Conservation (phyloP, 352 stramenopile genomes). For the Pythium aristosporum region DNA sequence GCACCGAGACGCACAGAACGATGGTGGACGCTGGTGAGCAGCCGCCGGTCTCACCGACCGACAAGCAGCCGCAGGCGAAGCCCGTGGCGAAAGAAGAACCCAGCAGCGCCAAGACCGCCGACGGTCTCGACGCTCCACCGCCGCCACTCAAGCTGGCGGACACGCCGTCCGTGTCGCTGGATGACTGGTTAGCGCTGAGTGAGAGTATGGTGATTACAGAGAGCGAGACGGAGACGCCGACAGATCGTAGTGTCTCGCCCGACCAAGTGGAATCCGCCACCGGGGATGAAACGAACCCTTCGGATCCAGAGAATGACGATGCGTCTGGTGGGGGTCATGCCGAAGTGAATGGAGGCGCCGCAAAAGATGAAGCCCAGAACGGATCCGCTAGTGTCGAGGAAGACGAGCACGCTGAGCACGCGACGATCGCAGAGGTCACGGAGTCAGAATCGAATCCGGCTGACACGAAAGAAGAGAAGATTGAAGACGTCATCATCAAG, state of each 20-base stretch:
- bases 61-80: slow-evolving; percentile 9
- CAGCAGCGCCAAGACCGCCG: not conserved
- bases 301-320: not conserved
- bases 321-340: not conserved
- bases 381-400: not conserved
- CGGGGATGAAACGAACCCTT: not conserved
- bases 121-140: not conserved
- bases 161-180: slow-evolving; percentile 17
- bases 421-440: slow-evolving; percentile 47
- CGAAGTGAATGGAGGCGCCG: not conserved
- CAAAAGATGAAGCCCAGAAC: not conserved
- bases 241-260: not conserved
- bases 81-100: slow-evolving; percentile 1
- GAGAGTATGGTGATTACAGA: not conserved
- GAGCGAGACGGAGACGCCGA: not conserved
- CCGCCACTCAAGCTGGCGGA: not conserved
- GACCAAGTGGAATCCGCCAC: not conserved
- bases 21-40: slow-evolving; percentile 23
- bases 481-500: slow-evolving; percentile 58
- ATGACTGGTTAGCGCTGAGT: not conserved
- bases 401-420: slow-evolving; percentile 33
- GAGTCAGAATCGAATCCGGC: slow-evolving; percentile 25
- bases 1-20: not conserved
- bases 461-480: slow-evolving; percentile 53
- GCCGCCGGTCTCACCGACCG: slow-evolving; percentile 8